Conservation (phyloP, 805 yeast species). For the Barnettozyma siamensis region DNA sequence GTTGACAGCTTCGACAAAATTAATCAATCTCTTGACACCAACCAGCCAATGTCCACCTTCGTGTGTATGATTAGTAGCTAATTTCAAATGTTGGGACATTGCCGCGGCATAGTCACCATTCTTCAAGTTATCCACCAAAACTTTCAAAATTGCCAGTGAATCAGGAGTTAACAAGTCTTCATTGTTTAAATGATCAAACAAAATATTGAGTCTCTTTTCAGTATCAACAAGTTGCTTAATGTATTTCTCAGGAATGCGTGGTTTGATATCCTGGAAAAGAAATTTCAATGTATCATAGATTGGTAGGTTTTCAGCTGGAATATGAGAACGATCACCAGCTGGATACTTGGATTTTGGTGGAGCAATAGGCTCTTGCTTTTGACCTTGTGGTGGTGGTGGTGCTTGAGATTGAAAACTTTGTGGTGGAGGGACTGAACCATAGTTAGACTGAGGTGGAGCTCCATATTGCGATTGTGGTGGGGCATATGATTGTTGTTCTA, state of each 20-base stretch:
- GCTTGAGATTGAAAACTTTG: slow-evolving; percentile 2
- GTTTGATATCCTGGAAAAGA: slow-evolving; percentile 58
- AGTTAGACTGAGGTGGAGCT: slow-evolving; percentile 19
- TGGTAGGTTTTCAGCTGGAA: slow-evolving; percentile 51
- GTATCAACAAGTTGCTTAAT: slow-evolving; percentile 72
- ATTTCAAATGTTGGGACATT: slow-evolving; percentile 43
- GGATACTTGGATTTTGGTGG: slow-evolving; percentile 35
- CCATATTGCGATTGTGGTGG: slow-evolving; percentile 29
- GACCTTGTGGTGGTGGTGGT: slow-evolving; percentile 9
- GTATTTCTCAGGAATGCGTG: slow-evolving; percentile 69
- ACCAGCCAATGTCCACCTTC: slow-evolving; percentile 91
- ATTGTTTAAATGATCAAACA: slow-evolving; percentile 74
- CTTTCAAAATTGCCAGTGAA: slow-evolving; percentile 48
- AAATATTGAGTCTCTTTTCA: slow-evolving; percentile 69
- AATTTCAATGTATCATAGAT: slow-evolving; percentile 51
- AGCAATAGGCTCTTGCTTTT: slow-evolving; percentile 12
- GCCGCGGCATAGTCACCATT: slow-evolving; percentile 57
- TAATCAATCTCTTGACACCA: slow-evolving; percentile 83
- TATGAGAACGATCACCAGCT: slow-evolving; percentile 62
- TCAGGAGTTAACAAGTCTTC: slow-evolving; percentile 56
- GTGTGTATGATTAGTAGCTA: slow-evolving; percentile 57
- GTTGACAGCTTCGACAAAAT: slow-evolving; percentile 47
- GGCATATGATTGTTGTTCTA: slow-evolving; percentile 5
- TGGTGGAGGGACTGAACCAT: slow-evolving; percentile 24
- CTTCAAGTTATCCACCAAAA: slow-evolving; percentile 45